Base-by-base conservation (phyloP, 75 land plant species). In the Cunninghamia lanceolata region DNA sequence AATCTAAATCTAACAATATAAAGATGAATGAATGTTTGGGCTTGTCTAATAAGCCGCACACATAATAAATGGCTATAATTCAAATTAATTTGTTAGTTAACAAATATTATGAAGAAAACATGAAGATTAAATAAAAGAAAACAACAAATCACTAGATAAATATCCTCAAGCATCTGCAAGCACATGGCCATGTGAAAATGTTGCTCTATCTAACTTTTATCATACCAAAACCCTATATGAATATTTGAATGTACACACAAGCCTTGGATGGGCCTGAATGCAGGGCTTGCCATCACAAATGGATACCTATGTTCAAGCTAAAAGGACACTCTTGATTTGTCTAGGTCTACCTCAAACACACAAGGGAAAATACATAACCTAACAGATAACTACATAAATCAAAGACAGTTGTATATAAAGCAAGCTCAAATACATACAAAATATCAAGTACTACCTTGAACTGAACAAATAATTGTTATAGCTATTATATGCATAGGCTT, bases 371-470 rank as follows among this genome's bases (percentile, higher is more conserved):
- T 43, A 42, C 43, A 25, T 79, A 79, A 79, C 46, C 45, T 47
- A 30, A 79, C n/a, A 71, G 82, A n/a, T n/a, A 79, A 39, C 45
- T 79, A 79, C 28, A 76, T 17, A 76, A 76, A 76, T 76, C 40
- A 76, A 36, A 36, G 40, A 76, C 3, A 76, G 15, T n/a, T 36
- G 47, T 42, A 16, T 79, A 40, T 17, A 38, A 76, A 76, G 36
- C 40, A n/a, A 21, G 79, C 36, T 76, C 38, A 34, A 76, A 76
- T 79, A 79, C n/a, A 79, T 43, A 43, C 82, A 79, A 79, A 79
- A 25, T 40, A 43, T 39, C 39, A 30, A 42, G 25, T 46, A 79
- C 25, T 79, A 47, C 82, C 82, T 79, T 79, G 46, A 42, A 79
- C 28, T 21, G 46, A 42, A 42, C 46, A 42, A 76, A 76, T 76